Evolutionary conservation across 2,329 filamentous ascomycete genomes (phyloP).

Genomic region (Phialophora macrospora): DNA sequence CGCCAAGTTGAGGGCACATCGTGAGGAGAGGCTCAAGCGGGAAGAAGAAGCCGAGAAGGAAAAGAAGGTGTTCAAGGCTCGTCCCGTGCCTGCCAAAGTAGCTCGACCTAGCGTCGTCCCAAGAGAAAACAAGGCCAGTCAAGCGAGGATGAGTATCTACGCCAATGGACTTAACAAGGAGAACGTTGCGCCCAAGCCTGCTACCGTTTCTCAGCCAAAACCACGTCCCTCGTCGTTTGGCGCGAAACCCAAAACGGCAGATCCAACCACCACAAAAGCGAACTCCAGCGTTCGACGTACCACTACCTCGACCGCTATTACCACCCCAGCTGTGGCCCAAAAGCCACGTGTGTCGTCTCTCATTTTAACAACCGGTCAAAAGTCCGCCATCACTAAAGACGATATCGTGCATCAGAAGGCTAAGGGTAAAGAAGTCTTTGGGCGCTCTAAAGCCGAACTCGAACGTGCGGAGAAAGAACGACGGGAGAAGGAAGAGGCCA

Average conservation of each 20-base stretch:
- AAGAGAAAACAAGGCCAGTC: slow-evolving; percentile 54
- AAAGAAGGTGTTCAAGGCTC: slow-evolving; percentile 53
- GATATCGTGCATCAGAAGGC: slow-evolving; percentile 38
- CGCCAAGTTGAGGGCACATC: slow-evolving; percentile 58
- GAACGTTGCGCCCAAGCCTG: slow-evolving; percentile 31
- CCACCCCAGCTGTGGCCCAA: slow-evolving; percentile 1
- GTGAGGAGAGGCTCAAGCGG: slow-evolving; percentile 54
- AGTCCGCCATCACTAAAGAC: slow-evolving; percentile 34
- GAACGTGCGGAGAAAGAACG: slow-evolving; percentile 40
- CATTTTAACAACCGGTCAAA: slow-evolving; percentile 29
- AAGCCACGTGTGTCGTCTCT: slow-evolving; percentile 32
- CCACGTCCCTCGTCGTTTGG: slow-evolving; percentile 26
- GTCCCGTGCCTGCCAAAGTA: slow-evolving; percentile 47
- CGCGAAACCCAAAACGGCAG: slow-evolving; percentile 14
- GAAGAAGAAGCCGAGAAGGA: slow-evolving; percentile 49
- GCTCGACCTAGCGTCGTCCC: slow-evolving; percentile 43
- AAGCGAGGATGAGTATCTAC: slow-evolving; percentile 49
- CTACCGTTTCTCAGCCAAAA: slow-evolving; percentile 5
- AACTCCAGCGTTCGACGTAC: slow-evolving; percentile 34
- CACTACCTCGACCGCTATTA: slow-evolving; percentile 17
- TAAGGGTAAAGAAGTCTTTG: slow-evolving; percentile 43
- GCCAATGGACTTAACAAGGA: slow-evolving; percentile 35
- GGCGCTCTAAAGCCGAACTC: slow-evolving; percentile 37
- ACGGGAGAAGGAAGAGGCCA: slow-evolving; percentile 43
- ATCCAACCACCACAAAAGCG: slow-evolving; percentile 16